A percentile compares a stretch with the other conserved stretches of the same genome.
Conservation (phyloP, 2,329 filamentous ascomycete genomes). For the Waltergamsia citrina region DNA sequence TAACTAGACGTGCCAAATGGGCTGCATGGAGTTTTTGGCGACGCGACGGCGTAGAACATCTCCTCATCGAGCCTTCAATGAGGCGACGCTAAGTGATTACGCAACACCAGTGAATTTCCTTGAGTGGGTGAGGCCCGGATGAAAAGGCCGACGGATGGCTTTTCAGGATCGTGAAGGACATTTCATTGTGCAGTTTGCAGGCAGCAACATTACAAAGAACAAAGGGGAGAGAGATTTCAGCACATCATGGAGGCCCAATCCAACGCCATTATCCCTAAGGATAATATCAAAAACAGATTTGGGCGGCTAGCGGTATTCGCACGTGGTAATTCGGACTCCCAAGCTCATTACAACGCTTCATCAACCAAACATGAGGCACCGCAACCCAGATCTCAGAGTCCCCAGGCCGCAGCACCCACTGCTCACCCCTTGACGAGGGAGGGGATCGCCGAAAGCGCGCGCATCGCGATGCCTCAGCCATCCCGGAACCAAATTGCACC, state of each 20-base stretch:
- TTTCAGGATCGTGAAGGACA: no score
- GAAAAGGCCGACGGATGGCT: no score
- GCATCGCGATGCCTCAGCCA: conserved; percentile 3
- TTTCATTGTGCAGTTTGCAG: no score
- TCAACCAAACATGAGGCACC: not conserved
- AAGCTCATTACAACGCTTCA: conserved; percentile 2
- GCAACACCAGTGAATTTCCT: no score
- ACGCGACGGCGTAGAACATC: no score
- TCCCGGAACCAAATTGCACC: not conserved
- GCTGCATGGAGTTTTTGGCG: no score
- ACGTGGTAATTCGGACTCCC: conserved; percentile 12
- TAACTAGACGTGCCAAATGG: no score
- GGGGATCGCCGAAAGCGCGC: not conserved
- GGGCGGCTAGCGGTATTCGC: conserved; percentile 21
- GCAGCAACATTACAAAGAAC: no score
- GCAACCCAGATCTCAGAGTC: not conserved
- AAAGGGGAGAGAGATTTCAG: no score
- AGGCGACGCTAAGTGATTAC: no score
- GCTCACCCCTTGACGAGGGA: conserved; percentile 2
- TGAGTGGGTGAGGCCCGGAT: no score
- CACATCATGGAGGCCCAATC: conserved; percentile 1
- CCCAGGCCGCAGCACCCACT: not conserved
- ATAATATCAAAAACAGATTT: conserved; percentile 16
- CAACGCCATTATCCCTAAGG: not conserved
- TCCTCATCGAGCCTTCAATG: no score